Conservation (phyloP, 805 yeast species). For the Myxozyma lipomycoides region DNA sequence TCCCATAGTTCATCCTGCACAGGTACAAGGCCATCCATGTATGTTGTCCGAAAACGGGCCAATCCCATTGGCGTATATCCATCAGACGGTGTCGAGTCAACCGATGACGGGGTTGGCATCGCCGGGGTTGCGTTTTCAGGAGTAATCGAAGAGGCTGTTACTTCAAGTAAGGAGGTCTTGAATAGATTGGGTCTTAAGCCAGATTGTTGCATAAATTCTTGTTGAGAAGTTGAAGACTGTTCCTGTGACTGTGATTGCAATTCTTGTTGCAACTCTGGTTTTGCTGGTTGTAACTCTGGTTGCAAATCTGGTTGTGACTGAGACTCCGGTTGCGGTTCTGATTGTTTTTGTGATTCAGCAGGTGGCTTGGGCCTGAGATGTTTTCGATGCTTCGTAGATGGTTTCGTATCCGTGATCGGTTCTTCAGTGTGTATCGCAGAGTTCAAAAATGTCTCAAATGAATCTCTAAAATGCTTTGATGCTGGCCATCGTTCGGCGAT, state of each 20-base stretch:
- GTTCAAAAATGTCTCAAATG: constrained; percentile 22
- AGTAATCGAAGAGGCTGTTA: not conserved
- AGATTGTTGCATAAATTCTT: not conserved
- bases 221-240: not conserved
- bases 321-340: not conserved
- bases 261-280: not conserved
- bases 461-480: constrained; percentile 24
- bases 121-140: not conserved
- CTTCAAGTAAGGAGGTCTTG: not conserved
- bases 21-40: constrained; percentile 12
- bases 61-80: not conserved
- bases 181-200: too few relatives aligned
- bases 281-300: not conserved
- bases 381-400: not conserved
- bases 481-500: constrained; percentile 28
- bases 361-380: not conserved
- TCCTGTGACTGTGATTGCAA: not conserved
- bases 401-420: constrained; percentile 2
- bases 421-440: constrained; percentile 21
- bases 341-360: not conserved
- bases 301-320: not conserved
- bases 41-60: not conserved
- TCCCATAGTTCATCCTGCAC: constrained; percentile 27
- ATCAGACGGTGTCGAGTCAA: not conserved
- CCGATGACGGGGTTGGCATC: not conserved